Conservation (phyloP, 495 filamentous ascomycete species). For the Lophium mytilinum region DNA sequence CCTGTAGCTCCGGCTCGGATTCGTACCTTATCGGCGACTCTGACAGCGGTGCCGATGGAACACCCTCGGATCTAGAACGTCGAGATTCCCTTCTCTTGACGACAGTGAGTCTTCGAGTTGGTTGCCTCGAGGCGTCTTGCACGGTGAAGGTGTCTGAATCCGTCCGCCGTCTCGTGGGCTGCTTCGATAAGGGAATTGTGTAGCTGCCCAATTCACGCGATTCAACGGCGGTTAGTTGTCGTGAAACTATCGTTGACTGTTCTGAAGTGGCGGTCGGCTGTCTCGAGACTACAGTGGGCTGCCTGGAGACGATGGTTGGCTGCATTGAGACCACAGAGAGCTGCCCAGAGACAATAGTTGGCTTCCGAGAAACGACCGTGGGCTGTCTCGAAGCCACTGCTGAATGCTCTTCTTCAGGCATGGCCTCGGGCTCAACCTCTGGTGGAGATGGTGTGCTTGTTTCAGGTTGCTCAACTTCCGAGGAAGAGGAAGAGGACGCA, state of each 20-base stretch:
- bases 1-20: too few species aligned
- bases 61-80: neutral
- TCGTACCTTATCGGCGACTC: too few species aligned
- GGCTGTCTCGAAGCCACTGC: neutral
- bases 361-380: neutral
- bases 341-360: neutral
- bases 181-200: neutral
- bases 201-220: neutral
- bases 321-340: neutral
- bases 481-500: too few species aligned
- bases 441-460: too few species aligned
- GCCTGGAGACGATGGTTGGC: neutral
- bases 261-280: neutral
- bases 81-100: neutral
- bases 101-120: neutral
- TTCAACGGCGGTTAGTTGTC: neutral
- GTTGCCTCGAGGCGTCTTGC: neutral
- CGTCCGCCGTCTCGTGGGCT: neutral
- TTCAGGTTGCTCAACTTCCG: too few species aligned
- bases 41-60: neutral
- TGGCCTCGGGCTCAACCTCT: too few species aligned
- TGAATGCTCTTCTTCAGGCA: neutral
- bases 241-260: neutral
- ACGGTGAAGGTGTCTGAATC: neutral
- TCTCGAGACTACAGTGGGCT: neutral